phyloP scores from a whole-genome alignment of 78 protist genomes.

The Pelomyxa schiedti region DNA sequence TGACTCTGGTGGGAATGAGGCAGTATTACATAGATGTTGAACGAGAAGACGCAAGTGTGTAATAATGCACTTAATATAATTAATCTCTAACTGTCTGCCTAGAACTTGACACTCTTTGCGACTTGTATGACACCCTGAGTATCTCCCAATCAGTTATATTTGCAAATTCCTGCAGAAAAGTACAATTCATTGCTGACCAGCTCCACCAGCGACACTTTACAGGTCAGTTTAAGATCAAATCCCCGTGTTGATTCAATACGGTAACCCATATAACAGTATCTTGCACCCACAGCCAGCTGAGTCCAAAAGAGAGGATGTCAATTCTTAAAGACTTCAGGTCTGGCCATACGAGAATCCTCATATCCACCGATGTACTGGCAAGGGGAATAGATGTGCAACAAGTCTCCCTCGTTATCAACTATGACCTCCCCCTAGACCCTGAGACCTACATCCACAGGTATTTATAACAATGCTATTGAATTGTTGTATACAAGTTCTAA shows the following conservation, averaged over 20 bases:
- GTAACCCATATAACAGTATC: too few relatives aligned
- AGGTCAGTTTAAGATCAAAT: too few relatives aligned
- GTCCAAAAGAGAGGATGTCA: conserved; percentile 87
- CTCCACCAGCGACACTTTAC: conserved; percentile 73
- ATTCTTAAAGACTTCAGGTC: conserved; percentile 93
- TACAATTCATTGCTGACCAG: conserved; percentile 85
- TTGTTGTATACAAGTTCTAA: too few relatives aligned
- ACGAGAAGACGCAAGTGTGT: conserved; percentile 89
- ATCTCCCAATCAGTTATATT: conserved; percentile 95
- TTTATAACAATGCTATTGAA: too few relatives aligned
- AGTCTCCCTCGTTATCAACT: conserved; percentile 97
- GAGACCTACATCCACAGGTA: conserved; percentile 98
- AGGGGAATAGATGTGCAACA: conserved; percentile 98
- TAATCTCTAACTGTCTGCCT: too few relatives aligned
- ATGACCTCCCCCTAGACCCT: conserved; percentile 94
- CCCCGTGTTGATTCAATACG: too few relatives aligned
- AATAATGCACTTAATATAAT: too few relatives aligned
- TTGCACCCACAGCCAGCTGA: conserved; percentile 95
- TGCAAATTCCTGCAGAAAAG: conserved; percentile 90
- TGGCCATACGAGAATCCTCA: conserved; percentile 92
- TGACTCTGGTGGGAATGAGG: conserved; percentile 98
- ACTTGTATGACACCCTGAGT: conserved; percentile 94
- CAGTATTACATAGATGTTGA: conserved; percentile 96
- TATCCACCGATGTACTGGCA: conserved; percentile 98
- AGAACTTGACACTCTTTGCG: conserved; percentile 96